A percentile compares a stretch with the other conserved stretches of the same genome.
Evolutionary conservation across 2,329 filamentous ascomycete genomes (phyloP).

Genomic region (Phialophora tarda): DNA sequence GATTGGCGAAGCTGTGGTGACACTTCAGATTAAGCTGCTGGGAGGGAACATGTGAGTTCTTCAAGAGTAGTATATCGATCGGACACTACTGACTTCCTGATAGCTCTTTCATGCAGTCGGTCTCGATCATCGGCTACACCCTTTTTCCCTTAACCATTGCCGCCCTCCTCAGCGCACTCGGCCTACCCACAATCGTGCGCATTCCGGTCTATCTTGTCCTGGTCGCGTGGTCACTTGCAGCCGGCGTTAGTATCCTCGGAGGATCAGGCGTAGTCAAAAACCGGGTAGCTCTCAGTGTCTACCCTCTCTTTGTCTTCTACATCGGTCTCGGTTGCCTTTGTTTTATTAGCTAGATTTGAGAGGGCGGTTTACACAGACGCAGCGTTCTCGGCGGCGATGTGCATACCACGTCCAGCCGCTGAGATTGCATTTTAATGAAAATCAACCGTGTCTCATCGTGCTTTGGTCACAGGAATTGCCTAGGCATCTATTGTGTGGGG

Average conservation of each 20-base stretch:
- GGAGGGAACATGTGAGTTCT: constrained; percentile 90
- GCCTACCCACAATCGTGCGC: constrained; percentile 77
- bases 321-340: constrained; percentile 90
- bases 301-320: constrained; percentile 94
- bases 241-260: constrained; percentile 92
- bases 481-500: constrained; percentile 6
- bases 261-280: constrained; percentile 96
- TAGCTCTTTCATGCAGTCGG: constrained; percentile 95
- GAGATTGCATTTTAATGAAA: constrained; percentile 2
- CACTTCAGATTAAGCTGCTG: constrained; percentile 94
- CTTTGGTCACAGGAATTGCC: background rate
- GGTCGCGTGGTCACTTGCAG: constrained; percentile 89
- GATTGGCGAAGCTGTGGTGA: constrained; percentile 95
- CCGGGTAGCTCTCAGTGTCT: constrained; percentile 89
- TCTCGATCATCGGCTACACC: constrained; percentile 98
- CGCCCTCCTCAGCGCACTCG: constrained; percentile 81
- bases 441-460: background rate
- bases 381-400: background rate
- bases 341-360: constrained; percentile 78
- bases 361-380: background rate
- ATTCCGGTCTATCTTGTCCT: constrained; percentile 91
- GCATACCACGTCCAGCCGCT: background rate
- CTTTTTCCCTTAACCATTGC: constrained; percentile 96
- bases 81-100: constrained; percentile 33
- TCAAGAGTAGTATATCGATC: constrained; percentile 3